Evolutionary conservation across 164 flowering plant genomes (phyloP), one percentile per base, ranked within the genome.

Genomic region (Euptelea pleiosperma): DNA sequence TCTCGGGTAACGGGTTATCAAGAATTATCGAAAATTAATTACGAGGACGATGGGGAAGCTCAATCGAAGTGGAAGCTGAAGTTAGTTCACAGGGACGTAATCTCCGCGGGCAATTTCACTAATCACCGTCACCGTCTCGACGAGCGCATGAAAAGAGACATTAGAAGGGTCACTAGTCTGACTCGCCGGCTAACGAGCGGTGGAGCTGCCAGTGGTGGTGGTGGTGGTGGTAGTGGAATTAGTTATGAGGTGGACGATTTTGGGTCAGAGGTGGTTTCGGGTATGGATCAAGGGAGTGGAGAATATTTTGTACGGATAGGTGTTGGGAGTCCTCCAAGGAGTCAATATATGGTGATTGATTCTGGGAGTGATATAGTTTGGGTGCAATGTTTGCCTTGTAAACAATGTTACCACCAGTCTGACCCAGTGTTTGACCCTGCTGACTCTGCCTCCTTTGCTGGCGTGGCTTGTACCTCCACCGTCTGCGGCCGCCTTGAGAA

Each of bases 381-480:
- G 97, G 89, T 91, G 36, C 97, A 91, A 62, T 91, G 97, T 48
- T 80, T 80, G 51, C 97, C 97, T 2, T 91, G 97, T 44, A 68
- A 35, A 18, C 83, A 72, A 9, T 91, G 97, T 47, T 91, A 91
- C 73, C 76, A 50, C 43, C 97, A 91, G 52, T 75, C 86, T 63
- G 96, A 91, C 75, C 96, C 98, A 22, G 77, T 91, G 0, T 91
- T 86, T 58, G 78, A 88, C 77, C 97, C 97, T 37, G 66, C 93
- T 0, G 40, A 30, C 7, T 91, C 97, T 0, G 82, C 84, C 2
- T 72, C 96, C 0, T 91, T 74, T 58, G 10, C 84, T 1, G 85
- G 86, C 0, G 84, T 91, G 2, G 58, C 85, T 0, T 91, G 97
- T 66, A 19, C 69, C 59, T 88, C 97, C 11, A 15, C 60, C 10